Percentiles rank a stretch among this genome's conserved stretches.
These are phyloP conservation scores for Austroboletus sp. DNA, from an alignment of 1,284 basidiomycete species.

Conservation along the genomic window DNA sequence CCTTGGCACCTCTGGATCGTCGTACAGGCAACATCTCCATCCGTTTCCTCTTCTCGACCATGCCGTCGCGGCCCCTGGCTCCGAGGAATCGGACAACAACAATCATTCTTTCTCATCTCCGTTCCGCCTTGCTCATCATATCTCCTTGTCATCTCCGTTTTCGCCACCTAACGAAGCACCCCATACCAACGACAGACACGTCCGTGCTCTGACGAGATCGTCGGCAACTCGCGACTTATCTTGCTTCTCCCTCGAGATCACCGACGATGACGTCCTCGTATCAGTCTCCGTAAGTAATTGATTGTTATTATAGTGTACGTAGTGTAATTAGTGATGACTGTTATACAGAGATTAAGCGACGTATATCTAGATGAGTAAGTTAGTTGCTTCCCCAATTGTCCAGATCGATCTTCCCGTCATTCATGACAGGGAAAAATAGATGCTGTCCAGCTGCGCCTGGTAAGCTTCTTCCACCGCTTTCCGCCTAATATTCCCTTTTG, in stretches of 20 bases:
- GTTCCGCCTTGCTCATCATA: slow-evolving; percentile 40
- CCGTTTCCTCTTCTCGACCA: slow-evolving; percentile 36
- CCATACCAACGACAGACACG: slow-evolving; percentile 22
- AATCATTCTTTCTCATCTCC: slow-evolving; percentile 16
- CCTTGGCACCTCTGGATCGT: slow-evolving; percentile 35
- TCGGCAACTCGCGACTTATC: slow-evolving; percentile 16
- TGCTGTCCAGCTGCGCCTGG: slow-evolving; percentile 45
- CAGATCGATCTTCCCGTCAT: not conserved
- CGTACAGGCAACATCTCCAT: slow-evolving; percentile 50
- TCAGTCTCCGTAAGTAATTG: slow-evolving; percentile 1
- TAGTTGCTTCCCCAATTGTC: slow-evolving; percentile 4
- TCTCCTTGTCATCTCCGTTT: slow-evolving; percentile 35
- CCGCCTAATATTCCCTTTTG: slow-evolving; percentile 65
- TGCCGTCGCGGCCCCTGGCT: slow-evolving; percentile 15
- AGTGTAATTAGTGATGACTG: slow-evolving; percentile 17
- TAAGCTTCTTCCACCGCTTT: slow-evolving; percentile 56
- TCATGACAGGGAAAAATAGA: slow-evolving; percentile 36
- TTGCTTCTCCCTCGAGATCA: slow-evolving; percentile 23
- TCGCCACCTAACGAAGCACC: slow-evolving; percentile 24
- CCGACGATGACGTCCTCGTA: slow-evolving; percentile 18
- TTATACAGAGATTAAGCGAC: slow-evolving; percentile 10
- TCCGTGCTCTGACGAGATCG: slow-evolving; percentile 33
- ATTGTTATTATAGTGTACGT: slow-evolving; percentile 9
- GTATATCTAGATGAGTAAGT: slow-evolving; percentile 13
- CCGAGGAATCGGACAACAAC: slow-evolving; percentile 9